These are phyloP conservation scores for Penicillium sp. DNA, from an alignment of 2,329 filamentous ascomycete species.

Conservation along the genomic window DNA sequence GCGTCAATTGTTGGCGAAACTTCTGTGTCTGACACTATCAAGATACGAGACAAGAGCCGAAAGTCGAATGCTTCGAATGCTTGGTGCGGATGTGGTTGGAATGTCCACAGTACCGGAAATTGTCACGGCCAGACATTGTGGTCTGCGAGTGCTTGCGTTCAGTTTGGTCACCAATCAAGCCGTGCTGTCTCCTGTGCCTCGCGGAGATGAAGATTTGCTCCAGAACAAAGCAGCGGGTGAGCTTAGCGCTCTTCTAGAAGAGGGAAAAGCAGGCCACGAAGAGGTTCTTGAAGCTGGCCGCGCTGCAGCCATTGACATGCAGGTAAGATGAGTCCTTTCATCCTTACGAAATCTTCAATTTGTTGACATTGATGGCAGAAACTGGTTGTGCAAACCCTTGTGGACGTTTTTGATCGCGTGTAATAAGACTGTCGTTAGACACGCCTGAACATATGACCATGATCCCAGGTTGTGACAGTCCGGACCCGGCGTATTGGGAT, in stretches of 20 bases:
- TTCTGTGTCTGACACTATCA: conserved; percentile 15
- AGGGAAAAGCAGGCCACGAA: conserved; percentile 63
- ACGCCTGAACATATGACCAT: background rate
- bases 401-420: conserved; percentile 28
- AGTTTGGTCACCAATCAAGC: conserved; percentile 66
- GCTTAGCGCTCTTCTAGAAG: conserved; percentile 55
- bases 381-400: conserved; percentile 37
- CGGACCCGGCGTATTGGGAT: background rate
- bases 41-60: conserved; percentile 66
- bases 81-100: conserved; percentile 68
- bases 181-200: conserved; percentile 58
- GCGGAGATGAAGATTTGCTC: conserved; percentile 57
- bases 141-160: conserved; percentile 63
- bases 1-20: background rate
- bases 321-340: conserved; percentile 42
- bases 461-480: background rate
- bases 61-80: conserved; percentile 59
- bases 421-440: conserved; percentile 5
- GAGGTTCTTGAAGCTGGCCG: conserved; percentile 64
- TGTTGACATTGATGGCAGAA: conserved; percentile 32
- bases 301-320: conserved; percentile 62
- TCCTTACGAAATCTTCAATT: background rate
- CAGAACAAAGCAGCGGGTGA: conserved; percentile 52
- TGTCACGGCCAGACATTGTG: conserved; percentile 63
- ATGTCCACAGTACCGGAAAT: conserved; percentile 71